These are phyloP conservation scores for Francoa sonchifolia DNA, from an alignment of 441 rosid species.

Conservation along the genomic window DNA sequence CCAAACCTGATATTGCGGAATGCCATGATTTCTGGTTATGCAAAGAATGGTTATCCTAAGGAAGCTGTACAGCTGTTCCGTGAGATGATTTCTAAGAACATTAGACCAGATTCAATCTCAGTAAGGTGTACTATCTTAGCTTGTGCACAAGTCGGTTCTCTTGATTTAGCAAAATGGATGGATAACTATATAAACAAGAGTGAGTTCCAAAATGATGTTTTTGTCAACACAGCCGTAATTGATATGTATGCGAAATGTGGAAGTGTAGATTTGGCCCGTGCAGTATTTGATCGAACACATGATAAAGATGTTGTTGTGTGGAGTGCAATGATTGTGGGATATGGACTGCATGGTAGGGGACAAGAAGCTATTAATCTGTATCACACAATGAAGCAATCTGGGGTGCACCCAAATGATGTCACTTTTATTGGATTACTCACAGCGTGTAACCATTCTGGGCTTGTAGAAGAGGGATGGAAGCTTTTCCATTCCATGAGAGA, in stretches of 20 bases:
- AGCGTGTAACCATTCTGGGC: constrained; percentile 67
- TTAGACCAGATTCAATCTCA: constrained; percentile 42
- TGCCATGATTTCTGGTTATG: constrained; percentile 76
- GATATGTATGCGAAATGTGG: constrained; percentile 85
- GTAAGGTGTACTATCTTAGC: constrained; percentile 50
- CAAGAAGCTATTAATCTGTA: constrained; percentile 53
- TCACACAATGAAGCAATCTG: constrained; percentile 32
- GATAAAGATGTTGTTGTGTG: constrained; percentile 65
- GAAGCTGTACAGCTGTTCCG: constrained; percentile 52
- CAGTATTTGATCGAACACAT: constrained; percentile 38
- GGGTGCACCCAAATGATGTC: constrained; percentile 59
- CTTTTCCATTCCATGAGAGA: constrained; percentile 50
- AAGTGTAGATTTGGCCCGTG: constrained; percentile 37
- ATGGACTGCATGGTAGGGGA: constrained; percentile 59
- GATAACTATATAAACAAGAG: constrained; percentile 28
- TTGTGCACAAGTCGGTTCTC: constrained; percentile 57
- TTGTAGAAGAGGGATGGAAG: constrained; percentile 58
- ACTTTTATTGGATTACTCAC: constrained; percentile 61
- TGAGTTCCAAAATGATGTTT: constrained; percentile 28
- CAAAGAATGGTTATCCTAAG: constrained; percentile 54
- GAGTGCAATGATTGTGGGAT: constrained; percentile 78
- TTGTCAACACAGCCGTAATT: constrained; percentile 43
- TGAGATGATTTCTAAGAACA: constrained; percentile 30
- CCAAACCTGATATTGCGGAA: constrained; percentile 62
- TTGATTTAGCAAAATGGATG: constrained; percentile 63